These are phyloP conservation scores for Liriodendron chinense DNA, from an alignment of 164 flowering plant species.

Conservation along the genomic window DNA sequence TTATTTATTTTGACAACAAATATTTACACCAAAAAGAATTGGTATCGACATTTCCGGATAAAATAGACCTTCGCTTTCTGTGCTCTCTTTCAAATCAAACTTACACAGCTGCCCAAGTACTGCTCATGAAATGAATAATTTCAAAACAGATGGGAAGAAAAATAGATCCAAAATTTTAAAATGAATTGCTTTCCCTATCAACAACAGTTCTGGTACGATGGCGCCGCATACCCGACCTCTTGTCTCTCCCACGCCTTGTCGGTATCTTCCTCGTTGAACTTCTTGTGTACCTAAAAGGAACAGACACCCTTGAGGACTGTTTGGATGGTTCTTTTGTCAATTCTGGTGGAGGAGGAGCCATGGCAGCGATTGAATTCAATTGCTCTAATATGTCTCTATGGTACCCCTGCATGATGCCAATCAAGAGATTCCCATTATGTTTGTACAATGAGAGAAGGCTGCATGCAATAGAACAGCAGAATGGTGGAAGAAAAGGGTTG, in stretches of 20 bases:
- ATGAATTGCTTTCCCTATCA: constrained; percentile 33
- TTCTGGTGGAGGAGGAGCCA: constrained; percentile 21
- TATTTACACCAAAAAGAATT: constrained; percentile 25
- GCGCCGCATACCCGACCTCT: constrained; percentile 54
- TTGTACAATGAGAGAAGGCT: neutral
- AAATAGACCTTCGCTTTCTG: neutral
- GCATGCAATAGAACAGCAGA: neutral
- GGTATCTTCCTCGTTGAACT: constrained; percentile 30
- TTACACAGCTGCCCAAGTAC: constrained; percentile 12
- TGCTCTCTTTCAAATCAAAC: constrained; percentile 7
- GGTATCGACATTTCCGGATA: constrained; percentile 14
- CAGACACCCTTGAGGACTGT: constrained; percentile 7
- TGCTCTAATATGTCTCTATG: constrained; percentile 75
- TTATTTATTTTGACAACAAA: constrained; percentile 15
- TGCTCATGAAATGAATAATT: constrained; percentile 9
- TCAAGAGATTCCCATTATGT: neutral
- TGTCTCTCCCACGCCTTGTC: constrained; percentile 56
- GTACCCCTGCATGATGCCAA: constrained; percentile 51
- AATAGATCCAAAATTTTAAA: constrained; percentile 13
- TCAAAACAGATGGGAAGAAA: constrained; percentile 3
- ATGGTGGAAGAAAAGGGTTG: neutral
- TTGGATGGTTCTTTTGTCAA: neutral
- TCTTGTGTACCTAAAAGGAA: constrained; percentile 16
- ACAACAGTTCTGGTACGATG: constrained; percentile 51
- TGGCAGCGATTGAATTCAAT: constrained; percentile 34